A percentile compares a stretch with the other conserved stretches of the same genome.
phyloP scores from a whole-genome alignment of 371 early-diverging fungal species.

The Mortierella sp. region DNA sequence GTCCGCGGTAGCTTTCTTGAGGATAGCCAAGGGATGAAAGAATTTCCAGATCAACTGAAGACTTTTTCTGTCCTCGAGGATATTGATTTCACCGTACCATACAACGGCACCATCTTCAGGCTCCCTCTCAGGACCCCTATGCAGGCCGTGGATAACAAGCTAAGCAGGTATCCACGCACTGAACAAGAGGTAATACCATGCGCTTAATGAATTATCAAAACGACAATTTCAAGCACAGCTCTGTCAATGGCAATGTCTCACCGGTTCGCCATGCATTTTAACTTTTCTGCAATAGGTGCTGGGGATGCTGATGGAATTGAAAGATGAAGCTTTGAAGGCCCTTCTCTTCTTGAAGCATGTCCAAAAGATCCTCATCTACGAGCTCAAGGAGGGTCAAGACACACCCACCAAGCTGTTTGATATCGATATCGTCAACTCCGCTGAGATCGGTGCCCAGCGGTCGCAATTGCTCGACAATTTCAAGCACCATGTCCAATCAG shows the following conservation, averaged over 20 bases:
- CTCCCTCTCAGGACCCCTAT: constrained; percentile 37
- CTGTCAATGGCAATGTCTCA: too few species aligned
- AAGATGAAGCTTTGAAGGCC: constrained; percentile 28
- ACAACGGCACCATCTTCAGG: constrained; percentile 47
- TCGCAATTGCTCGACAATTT: constrained; percentile 8
- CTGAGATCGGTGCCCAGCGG: constrained; percentile 21
- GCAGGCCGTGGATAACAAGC: too few species aligned
- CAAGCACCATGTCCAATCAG: constrained; percentile 15
- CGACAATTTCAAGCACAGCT: too few species aligned
- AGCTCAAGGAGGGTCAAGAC: constrained; percentile 13
- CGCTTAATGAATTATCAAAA: background rate
- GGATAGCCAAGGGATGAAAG: background rate
- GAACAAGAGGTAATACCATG: constrained; percentile 21
- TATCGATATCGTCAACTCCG: constrained; percentile 30
- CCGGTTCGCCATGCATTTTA: background rate
- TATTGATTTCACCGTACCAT: constrained; percentile 32
- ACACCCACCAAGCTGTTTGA: constrained; percentile 27
- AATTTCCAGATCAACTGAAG: constrained; percentile 36
- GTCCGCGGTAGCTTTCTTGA: constrained; percentile 28
- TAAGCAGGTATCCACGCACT: constrained; percentile 27
- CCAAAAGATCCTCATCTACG: constrained; percentile 42
- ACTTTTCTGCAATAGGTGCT: background rate
- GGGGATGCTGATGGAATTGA: constrained; percentile 17
- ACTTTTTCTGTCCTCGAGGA: constrained; percentile 35
- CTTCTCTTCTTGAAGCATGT: constrained; percentile 42